Percentiles rank a stretch among this genome's conserved stretches.
These are phyloP conservation scores for Aspergillus indologenus DNA, from an alignment of 495 filamentous ascomycete genomes.

Conservation along the genomic window DNA sequence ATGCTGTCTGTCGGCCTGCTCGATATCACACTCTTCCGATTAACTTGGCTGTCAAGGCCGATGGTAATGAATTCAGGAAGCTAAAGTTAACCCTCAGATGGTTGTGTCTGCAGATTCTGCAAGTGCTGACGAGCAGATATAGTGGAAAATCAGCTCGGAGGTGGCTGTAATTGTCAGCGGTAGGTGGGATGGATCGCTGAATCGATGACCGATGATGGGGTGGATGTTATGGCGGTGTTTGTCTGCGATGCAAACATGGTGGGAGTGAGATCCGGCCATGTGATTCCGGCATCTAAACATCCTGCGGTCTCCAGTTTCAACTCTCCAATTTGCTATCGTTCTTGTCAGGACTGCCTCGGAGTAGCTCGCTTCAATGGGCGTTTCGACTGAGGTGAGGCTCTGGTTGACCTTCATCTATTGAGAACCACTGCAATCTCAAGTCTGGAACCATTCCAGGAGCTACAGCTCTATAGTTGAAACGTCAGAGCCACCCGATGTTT, in stretches of 20 bases:
- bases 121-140: background rate
- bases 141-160: background rate
- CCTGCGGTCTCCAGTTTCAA: background rate
- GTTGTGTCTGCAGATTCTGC: too few species aligned
- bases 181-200: background rate
- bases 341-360: background rate
- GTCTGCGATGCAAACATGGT: slow-evolving; percentile 24
- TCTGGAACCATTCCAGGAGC: background rate
- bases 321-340: background rate
- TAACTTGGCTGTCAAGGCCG: background rate
- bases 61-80: too few species aligned
- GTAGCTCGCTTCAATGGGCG: background rate
- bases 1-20: slow-evolving; percentile 52
- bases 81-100: too few species aligned
- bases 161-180: background rate
- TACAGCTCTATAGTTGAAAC: slow-evolving; percentile 7
- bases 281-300: background rate
- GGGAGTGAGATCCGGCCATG: slow-evolving; percentile 9
- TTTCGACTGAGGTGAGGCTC: background rate
- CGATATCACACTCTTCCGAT: too few species aligned
- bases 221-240: slow-evolving; percentile 18
- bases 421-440: background rate
- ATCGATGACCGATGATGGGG: background rate
- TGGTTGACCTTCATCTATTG: background rate
- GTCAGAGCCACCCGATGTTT: slow-evolving; percentile 1